phyloP scores from a whole-genome alignment of 1,139 yeast species.

The Hyphopichia wangnamkhiaoensis region DNA sequence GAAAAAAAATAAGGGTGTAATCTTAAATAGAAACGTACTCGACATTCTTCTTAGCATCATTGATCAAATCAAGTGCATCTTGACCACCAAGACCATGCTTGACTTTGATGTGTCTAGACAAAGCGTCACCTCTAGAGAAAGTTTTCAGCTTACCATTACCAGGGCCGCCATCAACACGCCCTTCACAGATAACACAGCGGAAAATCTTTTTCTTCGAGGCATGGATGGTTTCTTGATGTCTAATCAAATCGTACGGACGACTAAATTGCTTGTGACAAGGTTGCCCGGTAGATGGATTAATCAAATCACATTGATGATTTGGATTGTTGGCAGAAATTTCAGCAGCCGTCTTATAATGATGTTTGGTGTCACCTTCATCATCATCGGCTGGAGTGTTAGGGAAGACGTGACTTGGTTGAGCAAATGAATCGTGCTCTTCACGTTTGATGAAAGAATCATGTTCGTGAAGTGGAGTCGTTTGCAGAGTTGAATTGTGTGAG shows the following conservation, averaged over 20 bases:
- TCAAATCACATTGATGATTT: slow-evolving; percentile 49
- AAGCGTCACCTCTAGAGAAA: slow-evolving; percentile 51
- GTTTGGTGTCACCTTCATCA: slow-evolving; percentile 3
- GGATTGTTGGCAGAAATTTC: slow-evolving; percentile 29
- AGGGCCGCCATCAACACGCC: slow-evolving; percentile 49
- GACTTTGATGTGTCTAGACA: slow-evolving; percentile 50
- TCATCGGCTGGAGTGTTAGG: neutral
- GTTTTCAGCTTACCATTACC: slow-evolving; percentile 62
- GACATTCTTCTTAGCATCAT: slow-evolving; percentile 74
- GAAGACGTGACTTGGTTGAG: too few species aligned
- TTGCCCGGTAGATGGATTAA: slow-evolving; percentile 54
- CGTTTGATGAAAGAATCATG: neutral
- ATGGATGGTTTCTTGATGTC: slow-evolving; percentile 53
- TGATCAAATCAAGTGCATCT: slow-evolving; percentile 60
- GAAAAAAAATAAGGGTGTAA: neutral
- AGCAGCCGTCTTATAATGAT: slow-evolving; percentile 19
- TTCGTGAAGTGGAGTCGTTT: neutral
- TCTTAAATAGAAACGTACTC: slow-evolving; percentile 49
- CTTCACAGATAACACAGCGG: slow-evolving; percentile 53
- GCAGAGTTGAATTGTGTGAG: neutral
- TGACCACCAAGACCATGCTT: slow-evolving; percentile 49
- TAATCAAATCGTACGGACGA: slow-evolving; percentile 49
- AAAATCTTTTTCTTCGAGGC: slow-evolving; percentile 50
- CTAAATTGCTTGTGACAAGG: slow-evolving; percentile 49
- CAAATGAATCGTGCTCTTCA: too few species aligned